Evolutionary conservation across 1,284 basidiomycete species (phyloP).

Genomic region (Tilletiaria anomala): DNA sequence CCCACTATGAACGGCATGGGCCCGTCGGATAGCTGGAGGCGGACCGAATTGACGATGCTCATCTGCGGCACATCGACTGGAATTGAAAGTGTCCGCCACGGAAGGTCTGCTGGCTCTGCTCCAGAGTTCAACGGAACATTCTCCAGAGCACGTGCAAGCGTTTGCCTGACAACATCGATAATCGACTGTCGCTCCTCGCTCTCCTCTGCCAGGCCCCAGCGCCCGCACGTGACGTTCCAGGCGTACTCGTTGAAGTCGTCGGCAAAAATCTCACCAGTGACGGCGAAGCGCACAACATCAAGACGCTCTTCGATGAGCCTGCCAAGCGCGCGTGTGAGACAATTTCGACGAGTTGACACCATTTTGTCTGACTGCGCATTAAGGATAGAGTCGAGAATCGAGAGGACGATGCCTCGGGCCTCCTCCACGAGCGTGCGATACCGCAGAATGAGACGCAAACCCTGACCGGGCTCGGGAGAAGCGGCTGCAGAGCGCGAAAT

Average conservation of each 20-base stretch:
- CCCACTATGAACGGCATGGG: conserved; percentile 9
- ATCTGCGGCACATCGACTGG: conserved; percentile 19
- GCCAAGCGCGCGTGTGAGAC: conserved; percentile 7
- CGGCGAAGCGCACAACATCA: conserved; percentile 11
- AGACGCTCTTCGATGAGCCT: conserved; percentile 8
- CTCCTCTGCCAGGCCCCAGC: conserved; percentile 4
- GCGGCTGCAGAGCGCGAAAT: conserved; percentile 7
- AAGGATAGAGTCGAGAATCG: conserved; percentile 2
- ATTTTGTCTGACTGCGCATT: neutral
- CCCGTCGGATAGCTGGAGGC: neutral
- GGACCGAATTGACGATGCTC: conserved; percentile 16
- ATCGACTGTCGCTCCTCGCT: neutral
- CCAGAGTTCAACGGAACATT: neutral
- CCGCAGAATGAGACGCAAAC: conserved; percentile 14
- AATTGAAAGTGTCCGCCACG: conserved; percentile 17
- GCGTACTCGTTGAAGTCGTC: conserved; percentile 6
- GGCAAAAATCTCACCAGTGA: conserved; percentile 7
- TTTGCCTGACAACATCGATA: neutral
- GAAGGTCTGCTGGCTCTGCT: neutral
- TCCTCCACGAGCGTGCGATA: conserved; percentile 25
- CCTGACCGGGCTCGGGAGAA: neutral
- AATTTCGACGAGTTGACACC: conserved; percentile 1
- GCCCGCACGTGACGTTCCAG: conserved; percentile 7
- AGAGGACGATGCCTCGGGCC: conserved; percentile 3
- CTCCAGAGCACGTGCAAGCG: neutral